Evolutionary conservation across 257 asterid species (phyloP).

Genomic region (Lithospermum erythrorhizon): DNA sequence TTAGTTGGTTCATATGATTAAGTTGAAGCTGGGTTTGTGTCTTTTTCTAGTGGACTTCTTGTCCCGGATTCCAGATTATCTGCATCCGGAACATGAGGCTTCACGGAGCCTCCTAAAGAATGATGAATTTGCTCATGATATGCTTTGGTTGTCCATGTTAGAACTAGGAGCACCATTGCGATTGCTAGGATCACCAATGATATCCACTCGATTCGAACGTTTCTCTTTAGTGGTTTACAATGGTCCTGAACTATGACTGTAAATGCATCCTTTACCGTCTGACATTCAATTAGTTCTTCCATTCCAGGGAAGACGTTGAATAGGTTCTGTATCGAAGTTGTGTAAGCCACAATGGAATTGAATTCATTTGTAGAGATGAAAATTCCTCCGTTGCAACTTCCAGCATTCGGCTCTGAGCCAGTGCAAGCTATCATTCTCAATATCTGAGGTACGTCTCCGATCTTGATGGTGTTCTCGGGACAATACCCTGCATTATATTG

Average conservation of each 20-base stretch:
- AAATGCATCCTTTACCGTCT: conserved; percentile 50
- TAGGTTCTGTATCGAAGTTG: conserved; percentile 51
- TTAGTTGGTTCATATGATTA: no score
- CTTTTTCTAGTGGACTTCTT: conserved; percentile 1
- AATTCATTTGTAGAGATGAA: conserved; percentile 27
- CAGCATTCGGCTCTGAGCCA: conserved; percentile 22
- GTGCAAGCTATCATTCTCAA: conserved; percentile 49
- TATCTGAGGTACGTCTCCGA: conserved; percentile 65
- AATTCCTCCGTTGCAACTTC: conserved; percentile 59
- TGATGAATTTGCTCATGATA: conserved; percentile 21
- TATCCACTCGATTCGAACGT: conserved; percentile 40
- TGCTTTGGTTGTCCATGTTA: conserved; percentile 32
- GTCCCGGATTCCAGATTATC: conserved; percentile 28
- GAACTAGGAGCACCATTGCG: conserved; percentile 39
- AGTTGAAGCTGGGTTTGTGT: conserved; percentile 1
- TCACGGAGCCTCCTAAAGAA: conserved; percentile 34
- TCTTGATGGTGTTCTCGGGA: conserved; percentile 31
- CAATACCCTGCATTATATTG: conserved; percentile 49
- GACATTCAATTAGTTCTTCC: conserved; percentile 61
- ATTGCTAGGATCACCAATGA: conserved; percentile 41
- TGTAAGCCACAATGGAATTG: conserved; percentile 36
- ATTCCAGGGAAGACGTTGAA: conserved; percentile 61
- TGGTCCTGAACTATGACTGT: conserved; percentile 41
- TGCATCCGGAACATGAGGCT: conserved; percentile 23
- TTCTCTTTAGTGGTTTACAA: conserved; percentile 54